Conservation (phyloP, 2,329 filamentous ascomycete genomes). For the Sphaerulina musiva region DNA sequence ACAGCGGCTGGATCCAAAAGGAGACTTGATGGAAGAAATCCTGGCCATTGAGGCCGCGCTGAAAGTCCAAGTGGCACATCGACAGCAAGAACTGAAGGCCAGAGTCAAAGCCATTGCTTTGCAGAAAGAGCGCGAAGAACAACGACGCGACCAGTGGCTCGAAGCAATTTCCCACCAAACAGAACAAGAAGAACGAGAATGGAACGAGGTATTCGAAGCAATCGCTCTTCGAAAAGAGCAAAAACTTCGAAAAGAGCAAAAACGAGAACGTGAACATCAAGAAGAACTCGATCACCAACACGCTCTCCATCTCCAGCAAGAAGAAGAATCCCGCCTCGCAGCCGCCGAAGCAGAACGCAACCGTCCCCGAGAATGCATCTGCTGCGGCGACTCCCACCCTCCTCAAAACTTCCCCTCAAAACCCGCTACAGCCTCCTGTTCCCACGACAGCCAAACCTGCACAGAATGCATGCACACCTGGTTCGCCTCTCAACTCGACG, state of each 20-base stretch:
- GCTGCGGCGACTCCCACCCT: slow-evolving; percentile 33
- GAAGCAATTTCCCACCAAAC: not conserved
- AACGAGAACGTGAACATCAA: slow-evolving; percentile 3
- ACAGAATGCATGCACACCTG: slow-evolving; percentile 35
- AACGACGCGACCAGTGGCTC: slow-evolving; percentile 1
- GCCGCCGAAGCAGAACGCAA: slow-evolving; percentile 14
- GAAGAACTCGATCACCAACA: slow-evolving; percentile 10
- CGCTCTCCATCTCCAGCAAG: slow-evolving; percentile 6
- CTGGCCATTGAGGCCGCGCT: slow-evolving; percentile 4
- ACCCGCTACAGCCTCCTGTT: slow-evolving; percentile 32
- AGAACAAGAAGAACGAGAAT: slow-evolving; percentile 2
- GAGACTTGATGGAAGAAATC: slow-evolving; percentile 3
- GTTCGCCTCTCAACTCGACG: slow-evolving; percentile 35
- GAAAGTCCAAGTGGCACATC: not conserved
- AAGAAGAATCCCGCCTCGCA: slow-evolving; percentile 14
- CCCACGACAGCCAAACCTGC: slow-evolving; percentile 34
- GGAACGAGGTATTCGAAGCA: slow-evolving; percentile 4
- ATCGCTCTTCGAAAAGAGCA: slow-evolving; percentile 12
- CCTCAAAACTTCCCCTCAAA: slow-evolving; percentile 31
- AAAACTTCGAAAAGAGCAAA: slow-evolving; percentile 11
- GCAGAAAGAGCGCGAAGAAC: slow-evolving; percentile 7
- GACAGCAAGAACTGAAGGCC: slow-evolving; percentile 11
- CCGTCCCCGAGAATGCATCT: slow-evolving; percentile 28
- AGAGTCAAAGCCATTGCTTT: slow-evolving; percentile 1
- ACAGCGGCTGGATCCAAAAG: not conserved